Percentiles rank a stretch among this genome's conserved stretches.
These are phyloP conservation scores for Hyaloscypha bicolor DNA, from an alignment of 495 filamentous ascomycete genomes.

Conservation along the genomic window DNA sequence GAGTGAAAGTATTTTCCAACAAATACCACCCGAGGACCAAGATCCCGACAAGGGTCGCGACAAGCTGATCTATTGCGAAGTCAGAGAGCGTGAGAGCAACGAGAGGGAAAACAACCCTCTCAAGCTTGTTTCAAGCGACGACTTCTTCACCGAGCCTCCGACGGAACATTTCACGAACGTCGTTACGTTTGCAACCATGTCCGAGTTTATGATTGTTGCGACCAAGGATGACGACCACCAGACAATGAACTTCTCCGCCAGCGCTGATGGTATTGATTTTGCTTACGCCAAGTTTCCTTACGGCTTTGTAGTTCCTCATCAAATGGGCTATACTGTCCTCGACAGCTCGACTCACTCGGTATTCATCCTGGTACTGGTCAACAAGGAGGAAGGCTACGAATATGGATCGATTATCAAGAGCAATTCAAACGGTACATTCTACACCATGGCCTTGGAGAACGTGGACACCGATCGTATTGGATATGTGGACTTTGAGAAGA, in stretches of 20 bases:
- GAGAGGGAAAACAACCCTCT: constrained; percentile 58
- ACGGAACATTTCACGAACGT: constrained; percentile 65
- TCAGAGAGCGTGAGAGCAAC: constrained; percentile 65
- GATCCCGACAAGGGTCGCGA: constrained; percentile 46
- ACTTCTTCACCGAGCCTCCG: constrained; percentile 67
- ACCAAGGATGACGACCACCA: constrained; percentile 62
- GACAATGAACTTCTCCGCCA: constrained; percentile 75
- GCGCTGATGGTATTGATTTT: constrained; percentile 78
- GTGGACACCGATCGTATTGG: constrained; percentile 76
- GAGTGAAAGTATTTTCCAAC: constrained; percentile 41
- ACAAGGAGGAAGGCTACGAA: constrained; percentile 56
- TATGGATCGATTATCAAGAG: constrained; percentile 94
- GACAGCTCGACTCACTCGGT: constrained; percentile 90
- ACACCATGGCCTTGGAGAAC: constrained; percentile 73
- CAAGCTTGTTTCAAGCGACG: constrained; percentile 70
- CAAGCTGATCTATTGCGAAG: constrained; percentile 77
- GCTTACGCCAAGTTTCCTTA: constrained; percentile 83
- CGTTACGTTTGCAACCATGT: constrained; percentile 86
- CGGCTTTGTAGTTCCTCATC: constrained; percentile 72
- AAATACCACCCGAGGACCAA: constrained; percentile 2
- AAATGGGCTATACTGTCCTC: constrained; percentile 86
- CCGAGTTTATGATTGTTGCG: constrained; percentile 92
- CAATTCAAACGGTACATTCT: constrained; percentile 96
- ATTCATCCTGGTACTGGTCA: constrained; percentile 87
- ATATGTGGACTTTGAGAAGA: constrained; percentile 96